Conservation (phyloP, 2,329 filamentous ascomycete species). For the Elsinoe australis region DNA sequence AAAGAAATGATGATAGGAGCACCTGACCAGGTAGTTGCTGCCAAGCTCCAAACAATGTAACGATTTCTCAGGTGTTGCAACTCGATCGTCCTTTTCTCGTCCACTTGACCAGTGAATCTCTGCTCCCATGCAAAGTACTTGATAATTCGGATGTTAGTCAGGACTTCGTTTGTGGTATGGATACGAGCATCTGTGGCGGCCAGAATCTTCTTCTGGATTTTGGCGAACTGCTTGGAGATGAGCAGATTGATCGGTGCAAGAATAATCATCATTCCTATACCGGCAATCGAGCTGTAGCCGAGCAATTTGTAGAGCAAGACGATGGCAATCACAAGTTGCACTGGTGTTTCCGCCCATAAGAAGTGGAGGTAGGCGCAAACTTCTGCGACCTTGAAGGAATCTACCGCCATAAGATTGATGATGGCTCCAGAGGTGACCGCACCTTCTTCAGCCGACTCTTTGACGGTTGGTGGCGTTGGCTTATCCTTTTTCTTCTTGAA, state of each 20-base stretch:
- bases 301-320: constrained; percentile 80
- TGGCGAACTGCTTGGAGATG: constrained; percentile 77
- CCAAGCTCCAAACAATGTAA: constrained; percentile 85
- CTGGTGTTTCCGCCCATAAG: constrained; percentile 82
- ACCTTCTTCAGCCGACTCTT: constrained; percentile 39
- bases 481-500: constrained; percentile 44
- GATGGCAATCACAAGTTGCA: constrained; percentile 76
- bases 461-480: constrained; percentile 34
- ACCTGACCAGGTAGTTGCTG: constrained; percentile 93
- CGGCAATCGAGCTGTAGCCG: constrained; percentile 86
- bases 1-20: constrained; percentile 94
- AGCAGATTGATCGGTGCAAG: constrained; percentile 85
- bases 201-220: constrained; percentile 84
- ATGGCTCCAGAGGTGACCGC: constrained; percentile 95
- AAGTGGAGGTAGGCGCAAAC: constrained; percentile 93
- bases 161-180: constrained; percentile 89
- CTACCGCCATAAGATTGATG: constrained; percentile 98
- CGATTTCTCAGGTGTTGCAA: constrained; percentile 69
- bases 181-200: constrained; percentile 92
- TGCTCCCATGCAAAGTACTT: constrained; percentile 99
- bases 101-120: constrained; percentile 75
- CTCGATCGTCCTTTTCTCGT: constrained; percentile 77
- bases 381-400: constrained; percentile 97
- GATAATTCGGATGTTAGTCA: constrained; percentile 97
- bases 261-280: constrained; percentile 80